Evolutionary conservation across 2,329 filamentous ascomycete species (phyloP), one percentile per base, ranked within the genome.

Genomic region (Triangularia setosa): DNA sequence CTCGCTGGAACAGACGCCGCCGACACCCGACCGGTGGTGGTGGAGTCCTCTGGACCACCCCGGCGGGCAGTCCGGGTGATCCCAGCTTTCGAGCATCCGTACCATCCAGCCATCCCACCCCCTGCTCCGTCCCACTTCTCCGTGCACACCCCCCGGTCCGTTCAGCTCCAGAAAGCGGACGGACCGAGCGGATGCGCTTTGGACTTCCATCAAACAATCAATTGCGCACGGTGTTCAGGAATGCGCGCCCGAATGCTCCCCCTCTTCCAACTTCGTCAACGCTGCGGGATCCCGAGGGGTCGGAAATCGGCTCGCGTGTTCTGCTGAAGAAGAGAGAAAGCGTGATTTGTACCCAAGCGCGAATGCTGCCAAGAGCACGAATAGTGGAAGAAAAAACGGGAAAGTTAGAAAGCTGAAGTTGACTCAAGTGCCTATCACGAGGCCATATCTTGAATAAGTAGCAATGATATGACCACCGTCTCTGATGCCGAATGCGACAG

Each of bases 211-310:
- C 30, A 33, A 33, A 8, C 30, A 33, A 48, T 21, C n/a, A 21
- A 21, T 40, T 48, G 23, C 25, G 60, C 60, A 58, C 60, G 54
- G 54, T 48, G 30, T 58, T 62, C 60, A 62, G 60, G 60, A n/a
- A 25, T 24, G 35, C 24, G 44, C 25, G 60, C 60, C 54, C 60
- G 54, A 62, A 62, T 30, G 30, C 14, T 25, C 23, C 53, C 48
- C 21, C 16, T n/a, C n/a, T 21, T 23, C 2, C 40, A 21, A n/a
- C n/a, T 6, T 30, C 28, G 24, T 35, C 56, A 59, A 40, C 14
- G 24, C 54, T 56, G 35, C 35, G 33, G 61, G 55, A 35, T 54
- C 27, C 35, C 61, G 24, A 58, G 8, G 54, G 21, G 40, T 44
- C 40, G 24, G 57, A 25, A 24, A 18, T 16, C 28, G 35, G 18